Base-by-base conservation (phyloP, 208 protist species). In the Trypanosoma avium region DNA sequence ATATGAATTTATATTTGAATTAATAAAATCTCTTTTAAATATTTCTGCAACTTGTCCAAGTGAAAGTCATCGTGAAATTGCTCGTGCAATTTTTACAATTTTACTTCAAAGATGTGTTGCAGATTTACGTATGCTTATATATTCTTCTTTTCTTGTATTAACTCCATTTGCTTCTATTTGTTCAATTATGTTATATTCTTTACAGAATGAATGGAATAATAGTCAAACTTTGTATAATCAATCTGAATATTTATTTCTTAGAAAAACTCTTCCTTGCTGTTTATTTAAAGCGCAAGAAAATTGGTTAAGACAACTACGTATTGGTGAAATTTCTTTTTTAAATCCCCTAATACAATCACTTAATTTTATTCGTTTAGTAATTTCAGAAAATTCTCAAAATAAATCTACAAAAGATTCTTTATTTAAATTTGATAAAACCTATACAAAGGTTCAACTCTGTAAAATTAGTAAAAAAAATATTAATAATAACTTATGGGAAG, bases 121-220 rank as follows among this genome's bases (percentile, higher is more conserved):
- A 36, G 50, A 70, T 33, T 48, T 79, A 4, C 82, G 85, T 17
- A 52, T 87, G 24, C 76, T 75, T 10, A 61, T 89, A 49, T 71
- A 82, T 19, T 70, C 77, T 2, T 78, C 81, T 13, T 78, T 95
- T 48, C 54, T 93, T 12, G 64, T 69, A n/a, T 43, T 92, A 15
- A 79, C 75, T 32, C 89, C 89, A 6, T 92, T 84, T 69, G 63
- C 81, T 0, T 90, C 83, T 24, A 82, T 95, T 35, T 72, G 77
- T 8, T 75, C 77, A 9, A 76, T 83, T 40, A 70, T 95, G 55
- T 62, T 89, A 4, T 64, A 82, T 8, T 50, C 61, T 17, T 45
- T 92, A 15, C 30, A 68, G 10, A 12, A 79, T 3, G 79, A 90
- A 32, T 92, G 82, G 83, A 56, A 63, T 22, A 21, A 24, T 19